Percentiles rank a stretch among this genome's conserved stretches.
Conservation (phyloP, 169 alveolate species). For the Pseudocohnilembus persalinus region DNA sequence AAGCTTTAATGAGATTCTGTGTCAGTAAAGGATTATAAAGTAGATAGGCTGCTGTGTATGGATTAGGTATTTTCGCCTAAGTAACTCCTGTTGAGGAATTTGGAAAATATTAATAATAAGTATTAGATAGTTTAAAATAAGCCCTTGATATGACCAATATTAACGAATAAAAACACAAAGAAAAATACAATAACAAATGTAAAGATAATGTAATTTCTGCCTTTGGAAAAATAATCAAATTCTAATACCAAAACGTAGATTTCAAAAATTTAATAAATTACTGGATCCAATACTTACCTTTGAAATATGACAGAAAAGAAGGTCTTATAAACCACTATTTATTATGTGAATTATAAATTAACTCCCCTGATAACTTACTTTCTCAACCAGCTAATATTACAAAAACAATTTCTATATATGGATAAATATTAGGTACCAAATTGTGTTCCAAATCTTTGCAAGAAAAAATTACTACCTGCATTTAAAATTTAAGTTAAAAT, state of each 20-base stretch:
- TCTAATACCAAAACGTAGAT: slow-evolving; percentile 46
- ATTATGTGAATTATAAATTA: slow-evolving; percentile 43
- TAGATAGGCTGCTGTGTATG: slow-evolving; percentile 87
- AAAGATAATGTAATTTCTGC: slow-evolving; percentile 84
- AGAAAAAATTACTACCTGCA: background rate
- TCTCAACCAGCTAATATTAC: background rate
- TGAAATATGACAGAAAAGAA: slow-evolving; percentile 68
- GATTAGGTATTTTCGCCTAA: slow-evolving; percentile 76
- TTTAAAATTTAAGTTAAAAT: background rate
- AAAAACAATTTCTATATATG: background rate
- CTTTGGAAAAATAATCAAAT: slow-evolving; percentile 81
- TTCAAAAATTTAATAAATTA: slow-evolving; percentile 31
- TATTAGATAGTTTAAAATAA: slow-evolving; percentile 49
- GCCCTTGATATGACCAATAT: slow-evolving; percentile 54
- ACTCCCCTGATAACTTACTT: background rate
- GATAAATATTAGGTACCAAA: background rate
- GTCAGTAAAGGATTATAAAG: slow-evolving; percentile 53
- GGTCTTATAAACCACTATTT: slow-evolving; percentile 60
- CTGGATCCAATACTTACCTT: slow-evolving; percentile 66
- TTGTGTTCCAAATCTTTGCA: background rate
- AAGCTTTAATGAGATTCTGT: slow-evolving; percentile 60
- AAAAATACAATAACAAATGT: slow-evolving; percentile 72
- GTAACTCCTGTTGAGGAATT: slow-evolving; percentile 49
- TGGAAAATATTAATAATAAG: slow-evolving; percentile 39
- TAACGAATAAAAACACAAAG: slow-evolving; percentile 44